Evolutionary conservation across 768 basidiomycete species (phyloP), one percentile per base, ranked within the genome.

Genomic region (Lanmaoa rubissima): DNA sequence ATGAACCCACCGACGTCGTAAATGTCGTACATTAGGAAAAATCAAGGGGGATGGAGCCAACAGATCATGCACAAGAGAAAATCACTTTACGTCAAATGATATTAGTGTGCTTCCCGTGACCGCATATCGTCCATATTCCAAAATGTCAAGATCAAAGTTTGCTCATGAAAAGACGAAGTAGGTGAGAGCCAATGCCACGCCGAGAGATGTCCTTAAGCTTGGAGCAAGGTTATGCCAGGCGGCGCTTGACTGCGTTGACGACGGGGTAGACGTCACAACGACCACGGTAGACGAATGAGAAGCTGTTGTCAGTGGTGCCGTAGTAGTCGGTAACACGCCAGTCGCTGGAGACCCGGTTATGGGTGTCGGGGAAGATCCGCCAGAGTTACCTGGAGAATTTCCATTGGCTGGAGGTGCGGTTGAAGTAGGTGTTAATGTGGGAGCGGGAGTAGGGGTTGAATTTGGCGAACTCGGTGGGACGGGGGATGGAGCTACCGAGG

Each of bases 201-300:
- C 9, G 24, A 73, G 34, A 32, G 56, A 65, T 8, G 53, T 53
- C 26, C 58, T 40, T 16, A 57, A 34, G 24, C 54, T 39, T 28
- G 72, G 57, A 6, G 31, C 45, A 34, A 59, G 63, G 17, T 65
- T 70, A 53, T 44, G 47, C 72, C 66, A 65, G 39, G 72, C 72
- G 12, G 68, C 59, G 8, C 31, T 66, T 5, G 68, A 62, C 38
- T 60, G 56, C 12, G 62, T 32, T 32, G 70, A 35, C 13, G 65
- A 47, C 10, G 57, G 34, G 4, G 61, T 31, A 3, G 50, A 2
- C 8, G 60, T 51, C 19, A 42, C 43, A 2, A 55, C 54, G 21
- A 64, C 53, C 24, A 48, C 50, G 26, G 59, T 42, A 12, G 58
- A 53, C 2, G 60, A 38, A 24, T 12, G 42, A 35, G 53, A 53